Evolutionary conservation across 345 rosid genomes (phyloP), one percentile per base, ranked within the genome.

Genomic region (Litchi chinensis): DNA sequence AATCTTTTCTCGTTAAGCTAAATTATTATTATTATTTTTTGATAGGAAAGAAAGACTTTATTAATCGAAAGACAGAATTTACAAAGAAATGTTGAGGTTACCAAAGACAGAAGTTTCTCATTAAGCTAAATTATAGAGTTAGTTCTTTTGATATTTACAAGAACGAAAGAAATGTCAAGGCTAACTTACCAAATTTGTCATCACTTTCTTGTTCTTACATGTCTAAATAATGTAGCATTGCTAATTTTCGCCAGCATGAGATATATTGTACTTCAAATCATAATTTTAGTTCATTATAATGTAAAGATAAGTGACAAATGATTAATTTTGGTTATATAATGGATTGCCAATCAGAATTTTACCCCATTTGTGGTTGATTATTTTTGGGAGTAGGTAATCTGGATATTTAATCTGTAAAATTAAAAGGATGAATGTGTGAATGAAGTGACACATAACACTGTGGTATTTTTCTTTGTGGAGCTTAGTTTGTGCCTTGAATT

Each of bases 361-460:
- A 3, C 28, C 9, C 21, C 22, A 11, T 32, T 56, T 72, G 32
- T 72, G 76, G 13, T 21, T 41, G 41, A 70, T 48, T 60, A 41
- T 59, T 37, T 22, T 39, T 60, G 1, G 8, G 50, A 39, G n/a
- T 22, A 73, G 56, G 48, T 62, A 57, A 8, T 57, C 59, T 62
- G 32, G 8, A 63, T 15, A 46, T 64, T 62, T 74, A 22, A 63
- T 44, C 11, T 5, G 37, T 63, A 16, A 5, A 21, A 63, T 63
- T 65, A n/a, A 57, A 12, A 57, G 12, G 76, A 37, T n/a, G 60
- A 28, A 75, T 28, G n/a, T 8, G 41, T 64, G 57, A 65, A 64
- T 64, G 70, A 63, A 74, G 39, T 60, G 19, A 40, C 22, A 59
- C 62, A 28, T 76, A 57, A 48, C 68, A 66, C 50, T 71, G 37